phyloP scores from a whole-genome alignment of 305 asterid genomes.

The Solanum hybrid region DNA sequence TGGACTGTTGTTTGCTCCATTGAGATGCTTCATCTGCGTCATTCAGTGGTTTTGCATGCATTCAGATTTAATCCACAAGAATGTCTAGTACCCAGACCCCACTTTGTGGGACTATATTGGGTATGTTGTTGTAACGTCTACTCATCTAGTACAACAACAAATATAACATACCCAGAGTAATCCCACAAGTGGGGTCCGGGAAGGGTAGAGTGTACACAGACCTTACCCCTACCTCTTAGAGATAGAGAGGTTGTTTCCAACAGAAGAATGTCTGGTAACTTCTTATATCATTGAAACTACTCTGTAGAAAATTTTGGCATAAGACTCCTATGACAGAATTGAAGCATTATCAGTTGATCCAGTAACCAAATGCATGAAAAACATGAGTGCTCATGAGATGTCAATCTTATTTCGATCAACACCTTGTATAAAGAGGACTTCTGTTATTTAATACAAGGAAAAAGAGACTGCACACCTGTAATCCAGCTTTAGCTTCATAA shows the following conservation, averaged over 20 bases:
- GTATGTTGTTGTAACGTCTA: neutral
- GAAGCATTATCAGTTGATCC: neutral
- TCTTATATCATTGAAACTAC: neutral
- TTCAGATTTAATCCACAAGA: neutral
- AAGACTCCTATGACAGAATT: neutral
- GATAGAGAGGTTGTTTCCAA: neutral
- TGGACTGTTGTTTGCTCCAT: neutral
- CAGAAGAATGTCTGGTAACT: neutral
- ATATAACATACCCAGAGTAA: neutral
- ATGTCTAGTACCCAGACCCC: neutral
- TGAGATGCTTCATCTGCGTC: neutral
- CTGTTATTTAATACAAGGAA: neutral
- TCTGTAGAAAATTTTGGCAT: neutral
- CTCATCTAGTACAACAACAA: neutral
- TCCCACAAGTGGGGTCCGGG: neutral
- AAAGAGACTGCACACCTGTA: constrained; percentile 31
- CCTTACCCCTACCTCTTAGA: neutral
- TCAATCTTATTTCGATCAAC: neutral
- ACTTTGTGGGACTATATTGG: neutral
- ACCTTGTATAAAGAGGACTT: neutral
- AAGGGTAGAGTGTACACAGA: neutral
- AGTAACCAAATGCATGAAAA: neutral
- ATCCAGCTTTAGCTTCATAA: constrained; percentile 46
- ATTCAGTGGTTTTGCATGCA: neutral
- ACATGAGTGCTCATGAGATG: neutral